Evolutionary conservation across 2,329 filamentous ascomycete genomes (phyloP).

Genomic region (Phyllachora maydis): DNA sequence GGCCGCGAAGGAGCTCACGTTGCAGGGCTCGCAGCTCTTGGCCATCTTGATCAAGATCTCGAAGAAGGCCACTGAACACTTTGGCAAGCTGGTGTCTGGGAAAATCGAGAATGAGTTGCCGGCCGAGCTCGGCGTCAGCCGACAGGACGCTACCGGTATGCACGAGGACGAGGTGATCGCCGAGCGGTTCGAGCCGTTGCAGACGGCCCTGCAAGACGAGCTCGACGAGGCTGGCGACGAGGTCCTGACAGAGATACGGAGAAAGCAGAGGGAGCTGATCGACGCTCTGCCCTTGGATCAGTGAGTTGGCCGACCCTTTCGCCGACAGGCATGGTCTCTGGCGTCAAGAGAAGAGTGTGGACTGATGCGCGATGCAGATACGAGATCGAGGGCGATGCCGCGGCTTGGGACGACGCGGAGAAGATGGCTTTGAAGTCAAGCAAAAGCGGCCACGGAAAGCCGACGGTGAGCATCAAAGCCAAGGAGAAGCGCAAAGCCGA

Average conservation of each 20-base stretch:
- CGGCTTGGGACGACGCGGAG: constrained; percentile 51
- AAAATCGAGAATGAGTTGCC: constrained; percentile 47
- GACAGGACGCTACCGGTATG: constrained; percentile 37
- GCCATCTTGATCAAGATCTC: constrained; percentile 97
- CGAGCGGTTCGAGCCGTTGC: constrained; percentile 48
- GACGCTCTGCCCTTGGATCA: constrained; percentile 77
- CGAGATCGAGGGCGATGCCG: constrained; percentile 40
- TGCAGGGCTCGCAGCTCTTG: constrained; percentile 61
- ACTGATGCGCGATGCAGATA: constrained; percentile 20
- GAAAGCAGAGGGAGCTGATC: constrained; percentile 74
- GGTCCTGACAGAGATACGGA: constrained; percentile 45
- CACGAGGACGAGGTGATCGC: constrained; percentile 50
- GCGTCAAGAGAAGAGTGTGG: not conserved
- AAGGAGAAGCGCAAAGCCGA: constrained; percentile 59
- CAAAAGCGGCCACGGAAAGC: constrained; percentile 32
- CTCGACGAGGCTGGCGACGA: constrained; percentile 68
- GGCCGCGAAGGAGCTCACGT: constrained; percentile 55
- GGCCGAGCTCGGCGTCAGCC: constrained; percentile 34
- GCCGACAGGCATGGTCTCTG: not conserved
- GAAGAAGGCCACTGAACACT: constrained; percentile 65
- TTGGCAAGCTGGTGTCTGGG: constrained; percentile 52
- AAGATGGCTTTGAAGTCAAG: constrained; percentile 44
- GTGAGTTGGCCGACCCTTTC: constrained; percentile 25
- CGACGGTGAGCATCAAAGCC: constrained; percentile 59
- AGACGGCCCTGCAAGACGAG: constrained; percentile 56